Conservation (phyloP, 2,329 filamentous ascomycete genomes). For the Ascocoryne sarcoides region DNA sequence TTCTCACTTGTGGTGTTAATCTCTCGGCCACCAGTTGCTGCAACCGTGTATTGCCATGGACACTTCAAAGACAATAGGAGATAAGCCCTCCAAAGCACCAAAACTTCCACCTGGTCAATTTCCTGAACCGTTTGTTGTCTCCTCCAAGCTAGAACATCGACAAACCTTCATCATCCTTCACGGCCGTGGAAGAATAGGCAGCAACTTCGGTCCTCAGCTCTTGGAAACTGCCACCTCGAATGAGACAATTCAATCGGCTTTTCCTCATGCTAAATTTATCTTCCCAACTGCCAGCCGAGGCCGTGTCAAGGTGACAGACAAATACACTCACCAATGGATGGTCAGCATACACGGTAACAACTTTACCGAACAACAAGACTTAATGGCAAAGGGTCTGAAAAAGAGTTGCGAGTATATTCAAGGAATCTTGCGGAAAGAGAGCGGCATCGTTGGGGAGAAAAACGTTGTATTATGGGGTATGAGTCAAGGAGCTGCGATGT, state of each 20-base stretch:
- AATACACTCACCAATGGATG: slow-evolving; percentile 39
- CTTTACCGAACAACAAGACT: slow-evolving; percentile 9
- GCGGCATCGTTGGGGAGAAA: slow-evolving; percentile 29
- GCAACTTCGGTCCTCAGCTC: slow-evolving; percentile 36
- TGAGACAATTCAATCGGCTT: slow-evolving; percentile 26
- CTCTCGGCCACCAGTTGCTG: no score
- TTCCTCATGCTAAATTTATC: slow-evolving; percentile 39
- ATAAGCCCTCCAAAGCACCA: no score
- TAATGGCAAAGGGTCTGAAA: slow-evolving; percentile 34
- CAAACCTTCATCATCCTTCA: slow-evolving; percentile 41
- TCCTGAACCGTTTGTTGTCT: slow-evolving; percentile 11
- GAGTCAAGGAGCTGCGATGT: slow-evolving; percentile 45
- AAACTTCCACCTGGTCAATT: no score
- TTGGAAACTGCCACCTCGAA: slow-evolving; percentile 13
- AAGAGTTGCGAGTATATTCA: slow-evolving; percentile 36
- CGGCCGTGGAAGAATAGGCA: slow-evolving; percentile 37
- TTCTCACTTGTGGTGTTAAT: no score
- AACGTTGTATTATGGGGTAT: slow-evolving; percentile 41
- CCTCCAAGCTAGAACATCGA: slow-evolving; percentile 25
- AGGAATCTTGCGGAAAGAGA: slow-evolving; percentile 30
- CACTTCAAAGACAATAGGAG: no score
- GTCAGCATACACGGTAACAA: slow-evolving; percentile 33
- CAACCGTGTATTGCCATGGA: no score
- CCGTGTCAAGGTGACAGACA: slow-evolving; percentile 33
- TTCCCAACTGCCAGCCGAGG: slow-evolving; percentile 40